Evolutionary conservation across 2,329 filamentous ascomycete species (phyloP).

Genomic region (Calonectria honghensis): DNA sequence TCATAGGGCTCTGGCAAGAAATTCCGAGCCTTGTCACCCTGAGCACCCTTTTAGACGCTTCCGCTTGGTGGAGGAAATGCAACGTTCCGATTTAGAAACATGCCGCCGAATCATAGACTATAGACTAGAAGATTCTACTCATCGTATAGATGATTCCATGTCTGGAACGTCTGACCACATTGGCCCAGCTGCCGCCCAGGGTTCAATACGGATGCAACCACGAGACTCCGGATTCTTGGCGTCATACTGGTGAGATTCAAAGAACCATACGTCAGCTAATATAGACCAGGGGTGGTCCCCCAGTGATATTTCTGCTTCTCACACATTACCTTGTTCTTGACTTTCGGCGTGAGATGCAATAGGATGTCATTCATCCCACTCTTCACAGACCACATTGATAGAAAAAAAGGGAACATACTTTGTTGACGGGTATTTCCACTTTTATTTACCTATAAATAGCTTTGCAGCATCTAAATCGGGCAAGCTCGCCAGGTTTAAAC

Average conservation of each 20-base stretch:
- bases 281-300: background rate
- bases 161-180: constrained; percentile 1
- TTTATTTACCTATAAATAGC: background rate
- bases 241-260: background rate
- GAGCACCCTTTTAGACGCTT: background rate
- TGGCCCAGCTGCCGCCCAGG: background rate
- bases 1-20: background rate
- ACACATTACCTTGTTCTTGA: background rate
- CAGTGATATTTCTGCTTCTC: background rate
- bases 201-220: constrained; percentile 12
- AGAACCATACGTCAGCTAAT: constrained; percentile 14
- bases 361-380: background rate
- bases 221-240: background rate
- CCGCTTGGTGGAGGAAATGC: background rate
- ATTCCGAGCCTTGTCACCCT: too few relatives aligned
- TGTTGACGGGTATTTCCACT: background rate
- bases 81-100: background rate
- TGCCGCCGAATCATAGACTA: background rate
- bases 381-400: background rate
- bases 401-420: background rate
- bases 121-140: background rate
- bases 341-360: background rate
- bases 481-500: background rate
- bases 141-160: background rate
- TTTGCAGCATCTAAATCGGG: background rate